Evolutionary conservation across 352 stramenopile genomes (phyloP), one percentile per base, ranked within the genome.

Genomic region (Globisporangium canariense): DNA sequence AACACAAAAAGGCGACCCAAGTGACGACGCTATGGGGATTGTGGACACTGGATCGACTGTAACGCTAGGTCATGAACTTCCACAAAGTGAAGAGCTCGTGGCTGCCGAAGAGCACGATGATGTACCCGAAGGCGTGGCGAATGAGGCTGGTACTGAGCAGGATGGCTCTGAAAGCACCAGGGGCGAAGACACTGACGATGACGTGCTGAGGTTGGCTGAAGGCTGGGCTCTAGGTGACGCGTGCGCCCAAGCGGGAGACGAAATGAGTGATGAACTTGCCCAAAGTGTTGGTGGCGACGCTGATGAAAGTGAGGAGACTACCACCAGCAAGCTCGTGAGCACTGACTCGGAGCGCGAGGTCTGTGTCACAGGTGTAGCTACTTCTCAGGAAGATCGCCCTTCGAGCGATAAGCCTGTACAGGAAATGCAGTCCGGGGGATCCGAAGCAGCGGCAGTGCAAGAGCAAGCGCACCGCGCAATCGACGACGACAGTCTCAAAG

Each of bases 1-100:
- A n/a, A 4, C 84, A 25, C 30, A 28, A 13, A 70, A 70, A 5
- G 34, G 68, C 41, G 2, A 77, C 8, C 69, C 83, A 46, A 43
- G 18, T 28, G 30, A 16, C 9, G 30, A 16, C 4, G 32, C 51
- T 1, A 22, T 6, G 10, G 32, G 9, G 8, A 3, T 22, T 20
- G 18, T 58, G 11, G 18, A 11, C 3, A 46, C 45, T 45, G 32
- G 32, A 11, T 45, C 10, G 32, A 8, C 36, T 46, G 52, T 11
- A 2, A 11, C 30, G 2, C n/a, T 22, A 18, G 30, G 34, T 16
- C 28, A 2, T 25, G 51, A 16, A 43, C 4, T 0, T 22, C 28
- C 25, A 2, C 18, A 2, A 6, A 13, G n/a, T 10, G 25, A 9
- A 14, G 49, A 25, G 9, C 2, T 14, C 18, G 25, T 3, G 9